Evolutionary conservation across 257 asterid genomes (phyloP).

Genomic region (Coffea canephora): DNA sequence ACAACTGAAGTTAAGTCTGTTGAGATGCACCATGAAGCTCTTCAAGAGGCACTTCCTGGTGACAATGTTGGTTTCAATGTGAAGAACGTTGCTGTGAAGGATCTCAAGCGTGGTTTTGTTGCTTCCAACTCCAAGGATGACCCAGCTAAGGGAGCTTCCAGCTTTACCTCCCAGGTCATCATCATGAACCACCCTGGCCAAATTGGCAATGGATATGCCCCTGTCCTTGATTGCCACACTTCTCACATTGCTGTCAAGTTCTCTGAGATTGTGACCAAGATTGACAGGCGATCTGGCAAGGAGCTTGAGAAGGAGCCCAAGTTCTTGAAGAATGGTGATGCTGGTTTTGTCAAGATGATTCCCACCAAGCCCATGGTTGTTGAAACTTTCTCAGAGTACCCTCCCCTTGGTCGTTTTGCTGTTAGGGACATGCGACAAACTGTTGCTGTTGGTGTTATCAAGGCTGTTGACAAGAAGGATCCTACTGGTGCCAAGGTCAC

Average conservation of each 20-base stretch:
- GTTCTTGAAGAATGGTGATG: conserved; percentile 76
- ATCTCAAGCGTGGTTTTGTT: conserved; percentile 76
- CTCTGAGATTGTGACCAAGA: conserved; percentile 64
- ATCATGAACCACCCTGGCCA: conserved; percentile 85
- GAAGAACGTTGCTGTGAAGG: conserved; percentile 82
- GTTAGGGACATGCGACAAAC: conserved; percentile 82
- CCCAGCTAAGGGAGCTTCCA: conserved; percentile 70
- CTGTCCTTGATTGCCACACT: conserved; percentile 69
- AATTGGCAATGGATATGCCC: conserved; percentile 70
- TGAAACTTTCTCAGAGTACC: conserved; percentile 58
- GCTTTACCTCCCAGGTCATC: conserved; percentile 67
- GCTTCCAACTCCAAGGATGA: conserved; percentile 85
- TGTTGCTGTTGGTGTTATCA: conserved; percentile 73
- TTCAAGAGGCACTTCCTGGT: conserved; percentile 78
- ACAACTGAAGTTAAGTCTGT: conserved; percentile 84
- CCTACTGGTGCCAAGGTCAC: conserved; percentile 72
- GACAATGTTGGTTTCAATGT: conserved; percentile 84
- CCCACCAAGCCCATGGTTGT: conserved; percentile 87
- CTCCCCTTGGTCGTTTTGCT: conserved; percentile 69
- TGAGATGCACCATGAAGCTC: conserved; percentile 78
- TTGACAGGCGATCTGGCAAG: conserved; percentile 78
- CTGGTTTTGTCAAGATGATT: conserved; percentile 74
- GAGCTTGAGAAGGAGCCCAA: conserved; percentile 74
- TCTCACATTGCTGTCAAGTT: conserved; percentile 73
- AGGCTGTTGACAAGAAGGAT: conserved; percentile 72